phyloP scores from a whole-genome alignment of 805 yeast species.

The Lachancea meyersii region DNA sequence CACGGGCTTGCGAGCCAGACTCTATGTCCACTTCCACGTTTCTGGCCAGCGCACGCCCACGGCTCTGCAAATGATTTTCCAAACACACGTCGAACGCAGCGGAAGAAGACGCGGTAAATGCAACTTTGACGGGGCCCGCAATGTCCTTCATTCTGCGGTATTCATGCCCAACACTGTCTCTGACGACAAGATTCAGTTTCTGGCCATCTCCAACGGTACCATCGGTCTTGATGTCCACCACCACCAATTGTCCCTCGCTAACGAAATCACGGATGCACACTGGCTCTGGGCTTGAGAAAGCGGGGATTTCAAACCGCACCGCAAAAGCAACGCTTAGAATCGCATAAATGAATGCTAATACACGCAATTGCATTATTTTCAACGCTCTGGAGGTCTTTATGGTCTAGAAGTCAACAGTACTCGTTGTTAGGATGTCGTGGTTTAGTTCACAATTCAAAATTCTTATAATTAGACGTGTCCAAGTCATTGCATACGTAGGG shows the following conservation, averaged over 20 bases:
- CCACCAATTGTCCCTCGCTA: conserved; percentile 76
- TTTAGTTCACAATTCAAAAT: conserved; percentile 1
- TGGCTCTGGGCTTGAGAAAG: conserved; percentile 44
- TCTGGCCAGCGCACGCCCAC: conserved; percentile 48
- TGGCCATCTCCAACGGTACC: conserved; percentile 89
- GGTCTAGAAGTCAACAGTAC: background rate
- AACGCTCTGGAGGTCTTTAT: background rate
- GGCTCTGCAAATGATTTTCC: conserved; percentile 48
- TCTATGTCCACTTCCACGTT: conserved; percentile 87
- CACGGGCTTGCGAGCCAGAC: conserved; percentile 94
- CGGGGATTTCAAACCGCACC: conserved; percentile 49
- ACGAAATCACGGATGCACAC: conserved; percentile 92
- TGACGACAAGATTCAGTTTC: conserved; percentile 55
- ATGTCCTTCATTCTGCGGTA: conserved; percentile 72
- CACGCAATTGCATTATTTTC: conserved; percentile 7
- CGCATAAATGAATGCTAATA: conserved; percentile 6
- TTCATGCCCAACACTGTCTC: conserved; percentile 80
- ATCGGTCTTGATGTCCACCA: conserved; percentile 66
- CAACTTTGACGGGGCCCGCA: conserved; percentile 63
- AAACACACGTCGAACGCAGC: conserved; percentile 91
- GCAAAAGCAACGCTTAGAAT: conserved; percentile 20
- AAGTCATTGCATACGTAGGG: background rate
- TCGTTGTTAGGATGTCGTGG: background rate
- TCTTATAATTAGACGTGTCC: background rate
- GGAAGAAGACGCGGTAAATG: conserved; percentile 77